Base-by-base conservation (phyloP, 2,329 filamentous ascomycete genomes). In the Penicillium polonicum region DNA sequence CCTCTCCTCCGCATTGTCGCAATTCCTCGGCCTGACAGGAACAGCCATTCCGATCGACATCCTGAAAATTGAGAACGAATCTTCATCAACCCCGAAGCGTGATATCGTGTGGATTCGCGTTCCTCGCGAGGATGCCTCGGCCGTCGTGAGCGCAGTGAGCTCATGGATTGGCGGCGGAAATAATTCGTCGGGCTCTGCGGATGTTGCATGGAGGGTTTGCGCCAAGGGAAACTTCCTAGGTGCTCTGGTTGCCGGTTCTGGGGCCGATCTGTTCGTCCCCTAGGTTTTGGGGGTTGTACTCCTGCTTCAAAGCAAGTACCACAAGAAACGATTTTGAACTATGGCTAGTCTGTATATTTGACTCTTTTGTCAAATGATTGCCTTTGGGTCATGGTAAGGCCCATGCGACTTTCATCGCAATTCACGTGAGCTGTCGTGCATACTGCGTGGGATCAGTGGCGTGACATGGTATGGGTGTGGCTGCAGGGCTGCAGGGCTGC, bases 31-130 rank as follows among this genome's bases (percentile, higher is more conserved):
- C 1, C 57, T 80, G 8, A 72, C 73, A 4, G 79, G 79, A 17
- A 77, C 78, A 3, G 71, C 78, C 15, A 80, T 81, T 39, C 66
- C 77, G 3, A 71, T 81, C 49, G 79, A 82, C 56, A 78, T 81
- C 35, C 65, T 80, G 15, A 78, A 79, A 45, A 64, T 78, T 19
- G 68, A 71, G 43, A 43, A 52, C 25, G 52, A 39, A 3, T 31
- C 43, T 15, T 4, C 21, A 2, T 13, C 38, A 9, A 43, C 39
- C 17, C 9, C 48, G 4, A 54, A 49, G 5, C 3, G 59, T 19
- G 60, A 64, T 36, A 33, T 46, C 1, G 58, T 75, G 8, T 81
- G 78, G 78, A 73, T 81, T 15, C 73, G 79, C 36, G 70, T 80
- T 0, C 77, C 79, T 2, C 66, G 73, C 29, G 75, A 78, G n/a